These are phyloP conservation scores for Harrya chromipes DNA, from an alignment of 768 basidiomycete species.

Conservation along the genomic window DNA sequence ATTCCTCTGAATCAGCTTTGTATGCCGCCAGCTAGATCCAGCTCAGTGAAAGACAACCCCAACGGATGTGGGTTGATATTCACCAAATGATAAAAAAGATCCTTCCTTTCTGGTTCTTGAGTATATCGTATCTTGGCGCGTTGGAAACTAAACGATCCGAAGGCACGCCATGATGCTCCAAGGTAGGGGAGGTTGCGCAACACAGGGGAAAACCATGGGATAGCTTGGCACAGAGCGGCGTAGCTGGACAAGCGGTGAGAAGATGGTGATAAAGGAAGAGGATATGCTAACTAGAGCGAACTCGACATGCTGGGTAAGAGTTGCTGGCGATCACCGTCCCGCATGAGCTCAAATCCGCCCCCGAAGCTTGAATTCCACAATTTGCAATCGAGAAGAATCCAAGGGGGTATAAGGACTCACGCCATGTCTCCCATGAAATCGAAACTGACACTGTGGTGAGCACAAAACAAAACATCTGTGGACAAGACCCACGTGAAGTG, in stretches of 20 bases:
- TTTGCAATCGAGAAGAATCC: background rate
- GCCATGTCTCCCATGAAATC: slow-evolving; percentile 31
- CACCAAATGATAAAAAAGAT: slow-evolving; percentile 46
- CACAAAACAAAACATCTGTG: background rate
- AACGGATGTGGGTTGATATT: background rate
- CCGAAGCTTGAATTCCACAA: slow-evolving; percentile 31
- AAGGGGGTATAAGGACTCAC: slow-evolving; percentile 14
- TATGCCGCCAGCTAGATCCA: slow-evolving; percentile 26
- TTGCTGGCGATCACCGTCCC: slow-evolving; percentile 33
- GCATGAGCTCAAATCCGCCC: slow-evolving; percentile 37
- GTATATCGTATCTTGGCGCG: slow-evolving; percentile 23
- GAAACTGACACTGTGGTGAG: slow-evolving; percentile 11
- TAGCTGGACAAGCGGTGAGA: slow-evolving; percentile 14
- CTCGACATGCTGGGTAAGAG: slow-evolving; percentile 29
- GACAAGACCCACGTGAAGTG: slow-evolving; percentile 20
- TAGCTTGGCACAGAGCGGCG: slow-evolving; percentile 9
- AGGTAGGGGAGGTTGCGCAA: slow-evolving; percentile 30
- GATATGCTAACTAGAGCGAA: slow-evolving; percentile 26
- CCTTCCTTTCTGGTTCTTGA: slow-evolving; percentile 20
- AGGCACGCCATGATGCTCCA: slow-evolving; percentile 24
- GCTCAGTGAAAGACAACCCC: background rate
- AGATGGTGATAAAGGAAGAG: background rate
- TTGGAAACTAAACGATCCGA: slow-evolving; percentile 28
- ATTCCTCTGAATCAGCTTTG: slow-evolving; percentile 23
- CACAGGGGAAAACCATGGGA: slow-evolving; percentile 27